These are phyloP conservation scores for Vigna mungo DNA, from an alignment of 306 rosid genomes.

Conservation along the genomic window DNA sequence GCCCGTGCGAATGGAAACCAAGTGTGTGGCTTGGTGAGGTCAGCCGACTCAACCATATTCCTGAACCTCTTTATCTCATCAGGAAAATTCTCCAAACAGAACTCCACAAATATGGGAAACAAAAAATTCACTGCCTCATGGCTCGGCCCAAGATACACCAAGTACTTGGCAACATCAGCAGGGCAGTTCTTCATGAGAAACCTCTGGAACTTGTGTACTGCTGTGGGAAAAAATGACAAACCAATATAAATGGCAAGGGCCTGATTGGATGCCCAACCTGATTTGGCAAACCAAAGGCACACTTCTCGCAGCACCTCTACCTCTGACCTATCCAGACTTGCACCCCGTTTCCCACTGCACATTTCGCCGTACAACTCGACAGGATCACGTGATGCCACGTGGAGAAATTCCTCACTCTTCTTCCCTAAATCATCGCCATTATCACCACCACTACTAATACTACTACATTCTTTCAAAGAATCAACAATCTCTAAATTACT, in stretches of 20 bases:
- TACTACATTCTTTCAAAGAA: constrained; percentile 41
- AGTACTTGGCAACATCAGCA: constrained; percentile 58
- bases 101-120: constrained; percentile 89
- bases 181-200: constrained; percentile 66
- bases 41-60: constrained; percentile 68
- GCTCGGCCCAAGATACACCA: constrained; percentile 71
- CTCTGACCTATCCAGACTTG: constrained; percentile 48
- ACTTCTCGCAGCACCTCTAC: constrained; percentile 54
- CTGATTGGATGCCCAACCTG: constrained; percentile 91
- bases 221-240: constrained; percentile 86
- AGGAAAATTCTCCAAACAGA: constrained; percentile 74
- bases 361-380: constrained; percentile 67
- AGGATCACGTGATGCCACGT: constrained; percentile 58
- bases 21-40: constrained; percentile 87
- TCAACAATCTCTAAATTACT: constrained; percentile 38
- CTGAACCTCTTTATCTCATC: constrained; percentile 79
- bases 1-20: constrained; percentile 98
- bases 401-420: constrained; percentile 42
- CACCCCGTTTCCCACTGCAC: constrained; percentile 44
- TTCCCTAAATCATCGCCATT: constrained; percentile 34
- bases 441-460: background rate
- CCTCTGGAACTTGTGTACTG: constrained; percentile 61
- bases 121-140: constrained; percentile 75
- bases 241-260: constrained; percentile 95
- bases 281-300: constrained; percentile 55